A percentile compares a stretch with the other conserved stretches of the same genome.
These are phyloP conservation scores for Globisporangium paddicum DNA, from an alignment of 352 stramenopile genomes.

Conservation along the genomic window DNA sequence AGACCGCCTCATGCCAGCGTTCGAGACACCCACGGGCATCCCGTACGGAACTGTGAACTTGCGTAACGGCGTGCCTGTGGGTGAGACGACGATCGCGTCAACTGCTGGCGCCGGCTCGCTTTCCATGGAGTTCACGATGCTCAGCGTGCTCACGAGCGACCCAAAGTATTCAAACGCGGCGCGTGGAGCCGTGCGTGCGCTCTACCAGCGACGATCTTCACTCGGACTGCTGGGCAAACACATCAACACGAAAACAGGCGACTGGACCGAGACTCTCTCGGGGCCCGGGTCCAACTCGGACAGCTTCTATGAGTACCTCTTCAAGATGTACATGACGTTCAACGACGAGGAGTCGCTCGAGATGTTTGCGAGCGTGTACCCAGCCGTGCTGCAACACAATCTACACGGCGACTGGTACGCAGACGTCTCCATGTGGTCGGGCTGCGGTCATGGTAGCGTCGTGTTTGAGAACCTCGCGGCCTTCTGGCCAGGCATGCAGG, in stretches of 20 bases:
- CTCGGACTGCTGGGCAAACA: slow-evolving; percentile 95
- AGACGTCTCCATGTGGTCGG: slow-evolving; percentile 82
- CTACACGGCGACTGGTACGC: slow-evolving; percentile 82
- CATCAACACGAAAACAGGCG: slow-evolving; percentile 90
- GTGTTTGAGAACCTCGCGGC: slow-evolving; percentile 89
- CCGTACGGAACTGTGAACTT: slow-evolving; percentile 98
- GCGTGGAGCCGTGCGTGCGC: slow-evolving; percentile 54
- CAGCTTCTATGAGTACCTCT: slow-evolving; percentile 98
- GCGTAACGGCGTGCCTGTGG: slow-evolving; percentile 74
- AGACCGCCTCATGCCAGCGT: slow-evolving; percentile 94
- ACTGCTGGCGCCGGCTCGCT: slow-evolving; percentile 95
- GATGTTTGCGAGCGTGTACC: slow-evolving; percentile 86
- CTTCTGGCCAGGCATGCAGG: slow-evolving; percentile 97
- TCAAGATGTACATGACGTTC: slow-evolving; percentile 97
- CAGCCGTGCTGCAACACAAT: slow-evolving; percentile 61
- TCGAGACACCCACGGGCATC: slow-evolving; percentile 94
- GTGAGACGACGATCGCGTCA: slow-evolving; percentile 94
- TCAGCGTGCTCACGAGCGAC: slow-evolving; percentile 83
- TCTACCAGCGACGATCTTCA: slow-evolving; percentile 73
- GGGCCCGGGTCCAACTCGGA: slow-evolving; percentile 94
- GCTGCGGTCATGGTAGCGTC: slow-evolving; percentile 41
- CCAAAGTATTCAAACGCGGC: slow-evolving; percentile 64
- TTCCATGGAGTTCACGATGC: slow-evolving; percentile 95
- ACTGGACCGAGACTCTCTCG: slow-evolving; percentile 75
- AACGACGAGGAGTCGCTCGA: slow-evolving; percentile 89